These are phyloP conservation scores for Starmerella tilneyi DNA, from an alignment of 805 yeast species.

Conservation along the genomic window DNA sequence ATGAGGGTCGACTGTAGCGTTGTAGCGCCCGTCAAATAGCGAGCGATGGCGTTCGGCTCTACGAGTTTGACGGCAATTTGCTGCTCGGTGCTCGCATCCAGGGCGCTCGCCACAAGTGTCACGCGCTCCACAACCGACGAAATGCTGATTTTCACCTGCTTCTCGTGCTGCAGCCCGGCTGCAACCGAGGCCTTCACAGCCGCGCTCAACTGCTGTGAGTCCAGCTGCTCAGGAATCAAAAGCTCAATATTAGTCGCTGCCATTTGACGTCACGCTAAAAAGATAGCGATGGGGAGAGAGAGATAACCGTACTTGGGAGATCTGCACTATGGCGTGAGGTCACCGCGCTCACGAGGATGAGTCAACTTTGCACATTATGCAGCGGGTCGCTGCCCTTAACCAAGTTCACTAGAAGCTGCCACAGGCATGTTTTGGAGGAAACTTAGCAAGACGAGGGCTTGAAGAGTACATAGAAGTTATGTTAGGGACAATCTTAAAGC, in stretches of 20 bases:
- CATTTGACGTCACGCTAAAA: too few relatives aligned
- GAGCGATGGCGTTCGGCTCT: slow-evolving; percentile 47
- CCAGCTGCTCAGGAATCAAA: slow-evolving; percentile 22
- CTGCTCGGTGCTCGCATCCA: slow-evolving; percentile 13
- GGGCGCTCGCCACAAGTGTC: slow-evolving; percentile 16
- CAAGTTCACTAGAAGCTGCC: too few relatives aligned
- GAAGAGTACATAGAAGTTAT: too few relatives aligned
- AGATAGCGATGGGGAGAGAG: too few relatives aligned
- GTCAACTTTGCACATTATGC: too few relatives aligned
- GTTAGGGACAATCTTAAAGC: too few relatives aligned
- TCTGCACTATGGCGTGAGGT: slow-evolving; percentile 4
- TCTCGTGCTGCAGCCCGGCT: slow-evolving; percentile 29
- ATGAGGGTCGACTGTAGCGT: slow-evolving; percentile 25
- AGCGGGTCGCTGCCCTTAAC: too few relatives aligned
- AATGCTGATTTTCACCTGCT: slow-evolving; percentile 25
- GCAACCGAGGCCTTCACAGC: slow-evolving; percentile 38
- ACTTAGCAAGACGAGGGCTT: too few relatives aligned
- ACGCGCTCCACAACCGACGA: slow-evolving; percentile 20
- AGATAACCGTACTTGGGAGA: too few relatives aligned
- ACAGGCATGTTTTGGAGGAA: too few relatives aligned
- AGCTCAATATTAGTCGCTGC: slow-evolving; percentile 14
- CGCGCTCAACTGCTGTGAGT: slow-evolving; percentile 21
- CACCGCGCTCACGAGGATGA: slow-evolving; percentile 5
- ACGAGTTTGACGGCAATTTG: slow-evolving; percentile 26
- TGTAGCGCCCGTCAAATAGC: slow-evolving; percentile 31